Conservation (phyloP, 345 rosid species). For the Dipteronia sinensis region DNA sequence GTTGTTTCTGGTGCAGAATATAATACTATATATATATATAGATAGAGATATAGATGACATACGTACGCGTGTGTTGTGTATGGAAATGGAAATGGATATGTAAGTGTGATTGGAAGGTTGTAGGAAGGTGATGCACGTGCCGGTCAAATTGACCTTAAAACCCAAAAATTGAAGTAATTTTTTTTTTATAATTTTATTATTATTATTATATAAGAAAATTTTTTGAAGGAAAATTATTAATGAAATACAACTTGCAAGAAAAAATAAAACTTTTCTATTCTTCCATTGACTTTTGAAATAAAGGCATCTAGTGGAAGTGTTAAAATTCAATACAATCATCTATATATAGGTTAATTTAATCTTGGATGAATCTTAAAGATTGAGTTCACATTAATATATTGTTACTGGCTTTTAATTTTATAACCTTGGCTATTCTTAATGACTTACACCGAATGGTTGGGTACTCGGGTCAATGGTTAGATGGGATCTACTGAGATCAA, state of each 20-base stretch:
- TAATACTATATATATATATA: neutral
- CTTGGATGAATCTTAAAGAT: neutral
- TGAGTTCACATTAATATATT: neutral
- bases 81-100: neutral
- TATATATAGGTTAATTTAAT: neutral
- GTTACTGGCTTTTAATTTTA: neutral
- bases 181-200: neutral
- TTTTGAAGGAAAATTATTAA: neutral
- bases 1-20: neutral
- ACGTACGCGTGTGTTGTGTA: neutral
- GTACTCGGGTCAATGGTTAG: no score
- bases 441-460: no score
- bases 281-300: neutral
- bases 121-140: neutral
- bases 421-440: no score
- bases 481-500: no score
- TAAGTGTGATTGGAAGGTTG: slow-evolving; percentile 4
- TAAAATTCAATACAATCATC: neutral
- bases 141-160: slow-evolving; percentile 10
- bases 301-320: neutral
- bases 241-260: neutral
- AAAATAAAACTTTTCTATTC: neutral
- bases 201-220: neutral
- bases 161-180: neutral
- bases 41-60: neutral